Evolutionary conservation across 2,329 filamentous ascomycete genomes (phyloP).

Genomic region (Aaosphaeria pasadenensis): DNA sequence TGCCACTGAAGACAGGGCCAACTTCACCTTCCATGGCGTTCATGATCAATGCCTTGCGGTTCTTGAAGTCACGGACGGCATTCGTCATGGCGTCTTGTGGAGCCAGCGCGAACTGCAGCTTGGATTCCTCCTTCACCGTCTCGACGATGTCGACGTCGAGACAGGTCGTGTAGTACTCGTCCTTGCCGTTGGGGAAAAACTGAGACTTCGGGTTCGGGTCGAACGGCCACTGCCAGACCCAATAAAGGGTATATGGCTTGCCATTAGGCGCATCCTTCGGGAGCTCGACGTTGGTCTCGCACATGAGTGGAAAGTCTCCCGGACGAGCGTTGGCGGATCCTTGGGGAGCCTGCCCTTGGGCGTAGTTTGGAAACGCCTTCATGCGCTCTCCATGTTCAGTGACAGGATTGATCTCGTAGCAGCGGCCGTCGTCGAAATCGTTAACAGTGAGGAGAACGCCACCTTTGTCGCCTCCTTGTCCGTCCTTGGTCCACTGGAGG

Average conservation of each 20-base stretch:
- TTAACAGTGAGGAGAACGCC: slow-evolving; percentile 74
- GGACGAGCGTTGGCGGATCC: slow-evolving; percentile 11
- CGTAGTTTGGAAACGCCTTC: slow-evolving; percentile 52
- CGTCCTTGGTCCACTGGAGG: slow-evolving; percentile 77
- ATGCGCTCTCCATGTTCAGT: slow-evolving; percentile 60
- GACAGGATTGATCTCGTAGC: slow-evolving; percentile 70
- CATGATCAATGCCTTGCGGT: slow-evolving; percentile 39
- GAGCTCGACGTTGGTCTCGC: slow-evolving; percentile 77
- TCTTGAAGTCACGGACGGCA: slow-evolving; percentile 39
- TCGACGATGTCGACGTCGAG: slow-evolving; percentile 52
- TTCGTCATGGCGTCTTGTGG: slow-evolving; percentile 43
- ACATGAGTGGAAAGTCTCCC: slow-evolving; percentile 60
- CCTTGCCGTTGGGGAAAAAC: slow-evolving; percentile 44
- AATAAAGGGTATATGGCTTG: slow-evolving; percentile 78
- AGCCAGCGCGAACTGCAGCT: slow-evolving; percentile 20
- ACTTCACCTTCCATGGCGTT: slow-evolving; percentile 23
- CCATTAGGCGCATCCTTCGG: slow-evolving; percentile 63
- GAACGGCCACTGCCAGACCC: slow-evolving; percentile 94
- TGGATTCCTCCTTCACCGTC: slow-evolving; percentile 12
- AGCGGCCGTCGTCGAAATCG: slow-evolving; percentile 86
- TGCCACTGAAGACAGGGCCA: slow-evolving; percentile 14
- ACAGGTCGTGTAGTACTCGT: slow-evolving; percentile 60
- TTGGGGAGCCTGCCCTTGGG: slow-evolving; percentile 46
- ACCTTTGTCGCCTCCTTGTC: slow-evolving; percentile 74
- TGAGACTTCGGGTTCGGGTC: slow-evolving; percentile 29